These are phyloP conservation scores for Rhytidhysteron rufulum DNA, from an alignment of 2,329 filamentous ascomycete species.

Conservation along the genomic window DNA sequence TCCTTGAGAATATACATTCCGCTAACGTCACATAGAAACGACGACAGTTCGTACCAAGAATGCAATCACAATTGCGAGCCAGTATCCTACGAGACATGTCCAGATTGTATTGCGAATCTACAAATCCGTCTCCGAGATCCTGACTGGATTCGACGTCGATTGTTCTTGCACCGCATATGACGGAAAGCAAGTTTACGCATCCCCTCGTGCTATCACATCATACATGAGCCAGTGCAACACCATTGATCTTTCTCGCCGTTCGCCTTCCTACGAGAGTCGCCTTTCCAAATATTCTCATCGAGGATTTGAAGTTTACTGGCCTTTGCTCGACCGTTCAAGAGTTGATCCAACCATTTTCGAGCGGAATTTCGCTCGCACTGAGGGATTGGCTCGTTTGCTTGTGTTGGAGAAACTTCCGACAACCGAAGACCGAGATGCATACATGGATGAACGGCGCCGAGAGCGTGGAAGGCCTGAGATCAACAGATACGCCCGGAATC, in stretches of 20 bases:
- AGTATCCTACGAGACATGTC: constrained; percentile 79
- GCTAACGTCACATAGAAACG: too few species aligned
- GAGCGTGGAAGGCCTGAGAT: constrained; percentile 67
- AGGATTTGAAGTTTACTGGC: constrained; percentile 82
- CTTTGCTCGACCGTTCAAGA: constrained; percentile 66
- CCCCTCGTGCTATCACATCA: constrained; percentile 71
- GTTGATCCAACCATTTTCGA: constrained; percentile 87
- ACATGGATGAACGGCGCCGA: constrained; percentile 63
- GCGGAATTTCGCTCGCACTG: constrained; percentile 69
- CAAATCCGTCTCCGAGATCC: constrained; percentile 76
- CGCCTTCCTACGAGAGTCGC: constrained; percentile 82
- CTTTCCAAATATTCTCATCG: constrained; percentile 85
- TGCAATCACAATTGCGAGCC: constrained; percentile 77
- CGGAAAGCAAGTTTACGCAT: constrained; percentile 73
- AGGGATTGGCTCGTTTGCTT: constrained; percentile 73
- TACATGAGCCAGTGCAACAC: constrained; percentile 81
- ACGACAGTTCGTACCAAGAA: constrained; percentile 84
- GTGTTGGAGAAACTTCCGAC: constrained; percentile 77
- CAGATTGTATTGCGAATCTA: constrained; percentile 86
- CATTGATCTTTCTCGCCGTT: constrained; percentile 73
- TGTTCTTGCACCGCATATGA: constrained; percentile 78
- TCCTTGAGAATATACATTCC: too few species aligned
- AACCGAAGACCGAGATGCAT: constrained; percentile 62
- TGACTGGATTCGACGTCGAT: constrained; percentile 86
- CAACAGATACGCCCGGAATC: constrained; percentile 39